A percentile compares a stretch with the other conserved stretches of the same genome.
phyloP scores from a whole-genome alignment of 164 flowering plant genomes.

The Vitis cinerea region DNA sequence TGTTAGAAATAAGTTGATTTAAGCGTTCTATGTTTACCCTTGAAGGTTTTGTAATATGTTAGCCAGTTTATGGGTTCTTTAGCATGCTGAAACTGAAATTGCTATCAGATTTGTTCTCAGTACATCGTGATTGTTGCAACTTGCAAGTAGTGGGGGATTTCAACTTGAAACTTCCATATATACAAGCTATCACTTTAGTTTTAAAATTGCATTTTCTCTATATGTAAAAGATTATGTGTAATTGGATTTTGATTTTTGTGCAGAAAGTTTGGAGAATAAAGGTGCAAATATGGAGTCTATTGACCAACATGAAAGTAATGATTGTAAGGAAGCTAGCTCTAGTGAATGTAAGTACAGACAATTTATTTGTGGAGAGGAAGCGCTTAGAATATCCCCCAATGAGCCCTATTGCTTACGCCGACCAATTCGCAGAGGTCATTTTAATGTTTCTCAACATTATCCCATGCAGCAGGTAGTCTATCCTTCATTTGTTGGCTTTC shows the following conservation, averaged over 20 bases:
- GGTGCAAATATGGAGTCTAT: conserved; percentile 31
- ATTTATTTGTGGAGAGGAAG: conserved; percentile 86
- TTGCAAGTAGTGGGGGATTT: not conserved
- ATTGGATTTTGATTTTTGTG: conserved; percentile 3
- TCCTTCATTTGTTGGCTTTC: not conserved
- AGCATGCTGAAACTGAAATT: too few species aligned
- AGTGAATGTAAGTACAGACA: conserved; percentile 47
- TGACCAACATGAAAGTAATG: conserved; percentile 32
- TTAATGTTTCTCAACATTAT: conserved; percentile 87
- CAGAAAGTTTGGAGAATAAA: conserved; percentile 38
- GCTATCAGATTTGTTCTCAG: not conserved
- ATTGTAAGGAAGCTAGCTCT: conserved; percentile 27
- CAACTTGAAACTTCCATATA: not conserved
- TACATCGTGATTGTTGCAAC: not conserved
- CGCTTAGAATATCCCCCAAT: conserved; percentile 64
- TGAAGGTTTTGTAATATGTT: too few species aligned
- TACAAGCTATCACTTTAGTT: not conserved
- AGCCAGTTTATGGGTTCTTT: too few species aligned
- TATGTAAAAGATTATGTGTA: too few species aligned
- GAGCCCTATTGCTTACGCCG: conserved; percentile 85
- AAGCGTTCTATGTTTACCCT: too few species aligned
- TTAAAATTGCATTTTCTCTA: conserved; percentile 1
- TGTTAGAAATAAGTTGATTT: too few species aligned
- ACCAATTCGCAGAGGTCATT: conserved; percentile 93
- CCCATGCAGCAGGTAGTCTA: conserved; percentile 78